phyloP scores from a whole-genome alignment of 768 basidiomycete genomes.

The Fomitopsis serialis region DNA sequence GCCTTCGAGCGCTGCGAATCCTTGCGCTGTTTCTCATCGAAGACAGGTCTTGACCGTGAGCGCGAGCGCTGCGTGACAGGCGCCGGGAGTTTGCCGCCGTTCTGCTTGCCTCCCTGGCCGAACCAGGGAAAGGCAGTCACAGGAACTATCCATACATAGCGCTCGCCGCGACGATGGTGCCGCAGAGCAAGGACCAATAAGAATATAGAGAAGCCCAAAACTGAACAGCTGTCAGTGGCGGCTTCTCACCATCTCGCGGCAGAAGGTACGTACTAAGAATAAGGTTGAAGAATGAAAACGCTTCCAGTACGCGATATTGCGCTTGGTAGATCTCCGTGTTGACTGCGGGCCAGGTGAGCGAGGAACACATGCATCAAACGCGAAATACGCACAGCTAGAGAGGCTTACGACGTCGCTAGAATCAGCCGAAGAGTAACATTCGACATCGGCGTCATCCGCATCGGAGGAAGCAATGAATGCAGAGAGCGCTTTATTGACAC shows the following conservation, averaged over 20 bases:
- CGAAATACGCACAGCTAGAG: constrained; percentile 54
- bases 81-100: constrained; percentile 33
- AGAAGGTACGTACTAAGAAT: constrained; percentile 47
- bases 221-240: constrained; percentile 28
- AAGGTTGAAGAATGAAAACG: constrained; percentile 77
- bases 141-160: constrained; percentile 61
- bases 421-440: constrained; percentile 65
- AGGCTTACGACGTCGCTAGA: constrained; percentile 49
- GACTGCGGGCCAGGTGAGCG: constrained; percentile 36
- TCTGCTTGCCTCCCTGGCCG: constrained; percentile 25
- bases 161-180: constrained; percentile 37
- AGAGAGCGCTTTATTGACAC: constrained; percentile 54
- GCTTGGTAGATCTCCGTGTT: constrained; percentile 84
- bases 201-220: constrained; percentile 42
- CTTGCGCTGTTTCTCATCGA: constrained; percentile 11
- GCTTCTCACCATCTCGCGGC: constrained; percentile 4
- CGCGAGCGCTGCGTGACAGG: constrained; percentile 31
- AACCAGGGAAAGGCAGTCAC: constrained; percentile 75
- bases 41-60: constrained; percentile 25
- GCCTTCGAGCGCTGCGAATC: constrained; percentile 13
- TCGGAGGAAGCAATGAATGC: constrained; percentile 70
- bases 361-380: not conserved
- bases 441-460: constrained; percentile 74
- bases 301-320: constrained; percentile 80
- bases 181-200: constrained; percentile 39